These are phyloP conservation scores for Poronia punctata DNA, from an alignment of 495 filamentous ascomycete species.

Conservation along the genomic window DNA sequence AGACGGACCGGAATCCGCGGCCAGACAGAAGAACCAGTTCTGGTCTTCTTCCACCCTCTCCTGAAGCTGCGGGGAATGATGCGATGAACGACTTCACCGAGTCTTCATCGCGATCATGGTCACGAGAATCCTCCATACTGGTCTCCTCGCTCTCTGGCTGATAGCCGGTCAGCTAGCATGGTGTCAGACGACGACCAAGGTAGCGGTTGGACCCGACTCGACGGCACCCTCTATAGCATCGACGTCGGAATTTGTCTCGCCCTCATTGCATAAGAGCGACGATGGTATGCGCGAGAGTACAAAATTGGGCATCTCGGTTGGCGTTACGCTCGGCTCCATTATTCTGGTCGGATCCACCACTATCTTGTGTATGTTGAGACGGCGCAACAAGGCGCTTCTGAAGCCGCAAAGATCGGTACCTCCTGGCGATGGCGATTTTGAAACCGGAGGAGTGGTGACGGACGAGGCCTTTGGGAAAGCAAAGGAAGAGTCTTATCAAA, in stretches of 20 bases:
- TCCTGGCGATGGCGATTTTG: not conserved
- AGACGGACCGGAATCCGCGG: no score
- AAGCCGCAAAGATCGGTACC: not conserved
- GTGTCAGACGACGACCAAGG: not conserved
- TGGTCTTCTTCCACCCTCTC: not conserved
- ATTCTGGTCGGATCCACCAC: slow-evolving; percentile 13
- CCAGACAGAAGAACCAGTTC: no score
- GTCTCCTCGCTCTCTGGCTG: slow-evolving; percentile 2
- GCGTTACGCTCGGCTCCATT: slow-evolving; percentile 18
- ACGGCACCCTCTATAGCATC: not conserved
- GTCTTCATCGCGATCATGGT: slow-evolving; percentile 5
- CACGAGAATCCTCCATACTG: not conserved
- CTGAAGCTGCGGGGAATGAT: not conserved
- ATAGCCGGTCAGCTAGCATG: not conserved
- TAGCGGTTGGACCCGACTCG: not conserved
- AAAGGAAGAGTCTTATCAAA: not conserved
- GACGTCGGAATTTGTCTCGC: slow-evolving; percentile 2
- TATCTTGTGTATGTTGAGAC: slow-evolving; percentile 12
- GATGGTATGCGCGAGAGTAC: slow-evolving; percentile 15
- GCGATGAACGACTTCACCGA: slow-evolving; percentile 3
- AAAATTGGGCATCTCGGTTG: slow-evolving; percentile 17
- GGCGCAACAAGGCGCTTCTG: slow-evolving; percentile 6
- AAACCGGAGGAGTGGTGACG: not conserved
- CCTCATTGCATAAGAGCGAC: not conserved
- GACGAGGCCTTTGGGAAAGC: slow-evolving; percentile 6